Base-by-base conservation (phyloP, 2,329 filamentous ascomycete species). In the Moelleriella libera region DNA sequence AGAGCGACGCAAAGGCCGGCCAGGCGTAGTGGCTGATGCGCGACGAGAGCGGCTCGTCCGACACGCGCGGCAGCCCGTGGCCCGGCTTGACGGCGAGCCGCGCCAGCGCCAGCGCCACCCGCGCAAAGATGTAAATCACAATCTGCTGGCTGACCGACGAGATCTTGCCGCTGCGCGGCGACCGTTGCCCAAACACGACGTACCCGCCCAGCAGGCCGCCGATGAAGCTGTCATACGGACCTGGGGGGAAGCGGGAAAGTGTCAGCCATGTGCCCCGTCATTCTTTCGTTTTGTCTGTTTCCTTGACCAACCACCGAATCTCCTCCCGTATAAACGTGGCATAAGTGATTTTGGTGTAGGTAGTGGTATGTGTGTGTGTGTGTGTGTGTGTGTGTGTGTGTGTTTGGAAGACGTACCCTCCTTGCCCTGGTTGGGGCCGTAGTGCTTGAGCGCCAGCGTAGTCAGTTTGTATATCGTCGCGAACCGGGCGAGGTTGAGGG, bases 121-220 rank as follows among this genome's bases (percentile, higher is more conserved):
- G 82, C 44, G 92, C 92, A 61, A 96, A 96, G 52, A 98, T 85
- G 70, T 98, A 98, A 58, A 97, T 86, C 64, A 95, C 88, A 62
- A 98, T 98, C 73, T 98, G 90, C 71, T 96, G 88, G 68, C 83
- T 94, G 52, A 96, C 83, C 53, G 80, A 84, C 51, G 83, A 85
- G 59, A 87, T 81, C 62, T 76, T 76, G 56, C 83, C 83, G 39
- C 67, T 70, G 50, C 85, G 82, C 57, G 63, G 66, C 41, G 74
- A 76, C 50, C 76, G 72, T 41, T 71, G 65, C 45, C 90, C 92
- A 63, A 98, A 98, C 52, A 97, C 87, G 51, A 87, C 68, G 72
- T 97, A 98, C 47, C 92, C 92, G 59, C 92, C 92, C 44, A 94
- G 62, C 6, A 96, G 70, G 6, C 92, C 92, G 9, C 88, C 85